Percentiles rank a stretch among this genome's conserved stretches.
Evolutionary conservation across 805 yeast genomes (phyloP).

Genomic region (Nakazawaea ishiwadae): DNA sequence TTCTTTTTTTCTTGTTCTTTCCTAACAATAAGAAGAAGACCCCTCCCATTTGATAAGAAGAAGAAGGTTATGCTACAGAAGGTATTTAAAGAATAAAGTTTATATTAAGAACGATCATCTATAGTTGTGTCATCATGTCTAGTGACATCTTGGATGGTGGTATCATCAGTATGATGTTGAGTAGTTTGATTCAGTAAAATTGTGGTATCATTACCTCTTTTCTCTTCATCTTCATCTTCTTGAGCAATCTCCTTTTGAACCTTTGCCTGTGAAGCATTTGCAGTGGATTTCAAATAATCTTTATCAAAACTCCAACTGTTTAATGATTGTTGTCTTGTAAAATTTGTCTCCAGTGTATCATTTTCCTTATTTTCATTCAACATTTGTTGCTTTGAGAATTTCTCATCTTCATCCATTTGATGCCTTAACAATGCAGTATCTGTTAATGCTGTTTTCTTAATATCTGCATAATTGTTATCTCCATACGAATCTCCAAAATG

Average conservation of each 20-base stretch:
- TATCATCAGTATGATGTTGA: constrained; percentile 11
- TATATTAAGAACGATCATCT: too few relatives aligned
- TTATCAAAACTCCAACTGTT: constrained; percentile 31
- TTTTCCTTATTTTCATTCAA: background rate
- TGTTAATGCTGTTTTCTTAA: constrained; percentile 19
- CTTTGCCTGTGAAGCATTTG: constrained; percentile 16
- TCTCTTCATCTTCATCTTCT: constrained; percentile 10
- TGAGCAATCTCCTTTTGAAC: constrained; percentile 16
- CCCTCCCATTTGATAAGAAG: too few relatives aligned
- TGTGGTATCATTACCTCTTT: constrained; percentile 7
- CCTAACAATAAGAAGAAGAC: too few relatives aligned
- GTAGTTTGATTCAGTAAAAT: constrained; percentile 2
- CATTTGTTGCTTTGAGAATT: background rate
- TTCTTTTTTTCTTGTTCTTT: too few relatives aligned
- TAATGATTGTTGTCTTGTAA: constrained; percentile 2
- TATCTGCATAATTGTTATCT: constrained; percentile 14
- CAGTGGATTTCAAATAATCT: background rate
- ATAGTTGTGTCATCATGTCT: constrained; percentile 13
- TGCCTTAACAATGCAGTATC: constrained; percentile 15
- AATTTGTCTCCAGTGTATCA: constrained; percentile 16
- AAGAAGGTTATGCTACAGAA: too few relatives aligned
- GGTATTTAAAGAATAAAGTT: too few relatives aligned
- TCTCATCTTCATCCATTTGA: constrained; percentile 14
- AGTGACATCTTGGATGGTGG: constrained; percentile 12
- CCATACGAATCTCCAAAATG: constrained; percentile 20